Evolutionary conservation across 148 eudicot genomes (phyloP), one percentile per base, ranked within the genome.

Genomic region (Chenopodium berlandieri): DNA sequence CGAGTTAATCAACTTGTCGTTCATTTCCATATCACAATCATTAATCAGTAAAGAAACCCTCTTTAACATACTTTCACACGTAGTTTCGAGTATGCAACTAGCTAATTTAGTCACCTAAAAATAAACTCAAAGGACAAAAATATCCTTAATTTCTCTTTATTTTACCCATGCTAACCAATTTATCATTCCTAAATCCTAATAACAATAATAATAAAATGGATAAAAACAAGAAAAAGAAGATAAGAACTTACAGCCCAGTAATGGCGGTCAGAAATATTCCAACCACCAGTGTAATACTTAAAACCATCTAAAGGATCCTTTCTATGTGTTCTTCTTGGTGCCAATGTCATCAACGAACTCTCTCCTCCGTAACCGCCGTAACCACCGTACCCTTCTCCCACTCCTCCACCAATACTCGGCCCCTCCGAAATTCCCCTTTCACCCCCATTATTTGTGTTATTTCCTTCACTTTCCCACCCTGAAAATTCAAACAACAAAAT

Each of bases 321-420:
- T 60, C 92, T 79, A 30, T 81, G 90, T 0, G 92, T 90, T 56
- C 89, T 88, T 73, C 85, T 84, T 7, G 90, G 89, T 65, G 98
- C 98, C 87, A 94, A 84, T 16, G 86, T 77, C 63, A 92, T 34
- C 23, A 40, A 4, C 58, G 86, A 72, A 27, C 75, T 67, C 8
- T 63, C 50, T 11, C 78, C 86, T 50, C 84, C 86, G 50, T 77
- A 74, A 13, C 75, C 83, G 1, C 50, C 83, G 27, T 64, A 69
- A 17, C 82, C 78, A 17, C 83, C 76, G 7, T 71, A 23, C 13
- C 80, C 80, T 23, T 37, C 82, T n/a, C 56, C 82, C 19, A n/a
- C 71, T 67, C 34, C 78, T 80, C 77, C 83, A 37, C 52, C 9
- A 37, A 66, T 67, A 37, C 56, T 56, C 10, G 83, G 83, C 12